phyloP scores from a whole-genome alignment of 768 basidiomycete species.

The Pulveroboletus sp. region DNA sequence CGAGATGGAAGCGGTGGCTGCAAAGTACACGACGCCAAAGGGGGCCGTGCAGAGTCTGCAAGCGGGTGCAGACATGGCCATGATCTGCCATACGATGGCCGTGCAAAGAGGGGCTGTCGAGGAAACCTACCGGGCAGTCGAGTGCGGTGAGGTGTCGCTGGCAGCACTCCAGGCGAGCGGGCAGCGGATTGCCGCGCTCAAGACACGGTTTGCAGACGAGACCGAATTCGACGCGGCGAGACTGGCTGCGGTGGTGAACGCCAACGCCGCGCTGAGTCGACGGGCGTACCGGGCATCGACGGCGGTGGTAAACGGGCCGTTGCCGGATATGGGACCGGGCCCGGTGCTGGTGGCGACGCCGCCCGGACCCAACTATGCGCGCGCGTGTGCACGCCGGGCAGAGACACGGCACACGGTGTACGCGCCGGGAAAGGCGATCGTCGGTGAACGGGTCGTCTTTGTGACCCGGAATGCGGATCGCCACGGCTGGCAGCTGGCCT shows the following conservation, averaged over 20 bases:
- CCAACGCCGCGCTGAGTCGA: conserved; percentile 41
- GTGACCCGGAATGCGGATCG: conserved; percentile 57
- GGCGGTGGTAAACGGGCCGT: conserved; percentile 44
- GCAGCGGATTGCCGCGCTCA: conserved; percentile 46
- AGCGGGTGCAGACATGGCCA: conserved; percentile 70
- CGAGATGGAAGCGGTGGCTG: conserved; percentile 72
- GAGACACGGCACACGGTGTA: conserved; percentile 49
- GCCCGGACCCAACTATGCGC: too few relatives aligned
- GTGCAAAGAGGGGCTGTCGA: conserved; percentile 54
- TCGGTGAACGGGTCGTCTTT: conserved; percentile 37
- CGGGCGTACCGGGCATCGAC: conserved; percentile 48
- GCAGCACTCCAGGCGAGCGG: conserved; percentile 42
- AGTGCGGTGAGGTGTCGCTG: conserved; percentile 38
- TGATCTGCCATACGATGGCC: conserved; percentile 66
- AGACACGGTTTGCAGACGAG: conserved; percentile 46
- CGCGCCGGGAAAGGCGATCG: not conserved
- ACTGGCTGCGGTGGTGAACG: conserved; percentile 31
- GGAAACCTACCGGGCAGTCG: conserved; percentile 49
- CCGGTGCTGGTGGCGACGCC: conserved; percentile 50
- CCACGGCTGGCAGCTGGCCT: conserved; percentile 49
- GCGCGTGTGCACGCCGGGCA: too few relatives aligned
- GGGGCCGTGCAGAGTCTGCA: conserved; percentile 56
- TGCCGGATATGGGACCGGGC: conserved; percentile 30
- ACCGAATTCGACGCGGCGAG: conserved; percentile 29
- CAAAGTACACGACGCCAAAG: conserved; percentile 30